Conservation (phyloP, 2,329 filamentous ascomycete genomes). For the Shiraia bambusicola region DNA sequence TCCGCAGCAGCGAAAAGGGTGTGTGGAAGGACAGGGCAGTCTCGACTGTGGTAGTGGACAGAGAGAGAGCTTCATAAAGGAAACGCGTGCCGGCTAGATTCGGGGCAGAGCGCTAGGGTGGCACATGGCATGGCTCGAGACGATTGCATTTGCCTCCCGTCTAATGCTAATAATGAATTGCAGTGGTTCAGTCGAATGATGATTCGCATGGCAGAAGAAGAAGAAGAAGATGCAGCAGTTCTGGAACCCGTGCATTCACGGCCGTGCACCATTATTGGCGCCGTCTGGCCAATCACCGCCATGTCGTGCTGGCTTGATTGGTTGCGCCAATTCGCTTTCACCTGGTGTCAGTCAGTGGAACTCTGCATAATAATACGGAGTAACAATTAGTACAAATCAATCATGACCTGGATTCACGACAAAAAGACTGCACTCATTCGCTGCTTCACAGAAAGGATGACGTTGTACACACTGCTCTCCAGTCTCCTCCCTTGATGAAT, state of each 20-base stretch:
- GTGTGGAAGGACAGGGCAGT: constrained; percentile 12
- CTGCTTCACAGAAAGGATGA: no score
- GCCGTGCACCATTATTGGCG: constrained; percentile 15
- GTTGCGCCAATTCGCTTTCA: constrained; percentile 6
- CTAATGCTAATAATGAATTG: constrained; percentile 10
- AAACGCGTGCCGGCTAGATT: constrained; percentile 10
- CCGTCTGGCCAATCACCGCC: constrained; percentile 16
- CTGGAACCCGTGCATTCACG: constrained; percentile 14
- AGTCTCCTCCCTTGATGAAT: no score
- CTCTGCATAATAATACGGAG: no score
- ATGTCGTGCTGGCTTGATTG: constrained; percentile 23
- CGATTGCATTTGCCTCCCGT: constrained; percentile 4
- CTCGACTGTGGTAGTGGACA: constrained; percentile 19
- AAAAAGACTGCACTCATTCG: no score
- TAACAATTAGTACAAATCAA: no score
- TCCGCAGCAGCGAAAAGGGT: constrained; percentile 18
- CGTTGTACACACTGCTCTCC: no score
- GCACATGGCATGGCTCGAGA: constrained; percentile 11
- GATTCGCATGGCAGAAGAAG: constrained; percentile 18
- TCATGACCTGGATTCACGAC: no score
- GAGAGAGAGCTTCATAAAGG: constrained; percentile 19
- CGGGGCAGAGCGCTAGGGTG: constrained; percentile 14
- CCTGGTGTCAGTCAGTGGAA: no score
- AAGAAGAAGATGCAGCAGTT: constrained; percentile 4
- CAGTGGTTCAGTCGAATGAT: no score